Conservation (phyloP, 306 rosid species). For the Morella rubra region DNA sequence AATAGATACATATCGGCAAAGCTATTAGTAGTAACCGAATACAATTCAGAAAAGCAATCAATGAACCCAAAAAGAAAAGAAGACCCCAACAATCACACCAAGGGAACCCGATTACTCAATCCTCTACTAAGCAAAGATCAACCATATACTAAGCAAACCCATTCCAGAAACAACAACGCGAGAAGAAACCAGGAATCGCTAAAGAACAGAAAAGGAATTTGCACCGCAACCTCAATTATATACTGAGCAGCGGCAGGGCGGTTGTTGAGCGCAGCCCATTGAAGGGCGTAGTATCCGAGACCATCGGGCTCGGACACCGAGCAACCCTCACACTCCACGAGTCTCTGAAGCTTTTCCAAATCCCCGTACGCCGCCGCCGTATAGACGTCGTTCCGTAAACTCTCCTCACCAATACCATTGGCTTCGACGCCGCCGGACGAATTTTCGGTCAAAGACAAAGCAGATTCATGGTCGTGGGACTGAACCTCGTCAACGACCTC, state of each 20-base stretch:
- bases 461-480: constrained; percentile 44
- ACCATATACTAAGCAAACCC: neutral
- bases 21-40: neutral
- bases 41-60: neutral
- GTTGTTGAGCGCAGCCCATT: constrained; percentile 98
- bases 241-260: constrained; percentile 93
- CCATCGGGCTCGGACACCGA: constrained; percentile 90
- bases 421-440: constrained; percentile 18
- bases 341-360: constrained; percentile 94
- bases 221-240: constrained; percentile 65
- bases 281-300: constrained; percentile 85
- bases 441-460: constrained; percentile 7
- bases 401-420: constrained; percentile 48
- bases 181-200: neutral
- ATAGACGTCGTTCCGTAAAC: constrained; percentile 78
- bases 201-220: neutral
- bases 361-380: constrained; percentile 98
- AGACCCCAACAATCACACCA: neutral
- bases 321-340: constrained; percentile 92
- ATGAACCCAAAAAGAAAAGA: neutral
- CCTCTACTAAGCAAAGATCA: neutral
- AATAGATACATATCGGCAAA: neutral
- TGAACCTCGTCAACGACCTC: constrained; percentile 92
- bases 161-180: neutral
- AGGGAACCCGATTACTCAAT: neutral